phyloP scores from a whole-genome alignment of 805 yeast genomes.

The Yamadazyma kitorensis region DNA sequence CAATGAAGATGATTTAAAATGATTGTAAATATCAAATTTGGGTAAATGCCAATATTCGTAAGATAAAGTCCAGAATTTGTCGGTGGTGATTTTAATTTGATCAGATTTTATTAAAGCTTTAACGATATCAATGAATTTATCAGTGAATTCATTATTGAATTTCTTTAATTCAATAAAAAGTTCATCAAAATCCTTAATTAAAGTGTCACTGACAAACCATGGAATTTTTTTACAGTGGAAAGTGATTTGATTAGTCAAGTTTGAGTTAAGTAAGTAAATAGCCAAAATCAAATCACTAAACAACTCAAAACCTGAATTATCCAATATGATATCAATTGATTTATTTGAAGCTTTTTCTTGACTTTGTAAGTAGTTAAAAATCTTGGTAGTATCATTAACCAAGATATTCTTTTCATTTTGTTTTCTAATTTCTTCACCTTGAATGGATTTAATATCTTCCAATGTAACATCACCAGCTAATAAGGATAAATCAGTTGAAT shows the following conservation, averaged over 20 bases:
- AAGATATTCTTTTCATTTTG: conserved; percentile 77
- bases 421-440: conserved; percentile 84
- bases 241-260: conserved; percentile 60
- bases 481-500: conserved; percentile 91
- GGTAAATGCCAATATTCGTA: conserved; percentile 73
- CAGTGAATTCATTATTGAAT: conserved; percentile 15
- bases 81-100: conserved; percentile 35
- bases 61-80: conserved; percentile 85
- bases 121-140: conserved; percentile 7
- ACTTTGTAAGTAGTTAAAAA: conserved; percentile 52
- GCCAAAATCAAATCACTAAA: conserved; percentile 42
- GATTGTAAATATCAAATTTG: conserved; percentile 62
- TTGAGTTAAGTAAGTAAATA: conserved; percentile 54
- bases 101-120: conserved; percentile 14
- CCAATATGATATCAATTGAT: conserved; percentile 76
- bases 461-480: conserved; percentile 78
- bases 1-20: conserved; percentile 61
- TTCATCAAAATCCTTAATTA: conserved; percentile 71
- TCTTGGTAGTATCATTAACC: conserved; percentile 66
- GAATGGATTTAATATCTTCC: conserved; percentile 87
- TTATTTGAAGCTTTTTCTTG: conserved; percentile 43
- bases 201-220: conserved; percentile 97
- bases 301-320: conserved; percentile 93
- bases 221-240: conserved; percentile 90
- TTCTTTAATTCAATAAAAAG: conserved; percentile 58